Percentiles rank a stretch among this genome's conserved stretches.
Evolutionary conservation across 257 asterid species (phyloP).

Genomic region (Petrea volubilis): DNA sequence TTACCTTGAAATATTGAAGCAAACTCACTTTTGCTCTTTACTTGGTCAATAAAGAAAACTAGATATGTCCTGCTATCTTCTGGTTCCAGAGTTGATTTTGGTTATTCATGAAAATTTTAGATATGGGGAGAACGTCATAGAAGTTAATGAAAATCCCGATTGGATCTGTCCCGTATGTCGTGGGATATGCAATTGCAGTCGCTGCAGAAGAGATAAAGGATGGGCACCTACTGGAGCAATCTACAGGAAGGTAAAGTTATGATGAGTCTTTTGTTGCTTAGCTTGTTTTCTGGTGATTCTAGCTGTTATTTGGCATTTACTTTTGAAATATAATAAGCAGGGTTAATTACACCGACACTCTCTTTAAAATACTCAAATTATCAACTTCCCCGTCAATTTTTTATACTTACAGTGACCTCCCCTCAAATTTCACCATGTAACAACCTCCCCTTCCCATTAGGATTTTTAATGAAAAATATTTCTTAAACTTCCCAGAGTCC

Average conservation of each 20-base stretch:
- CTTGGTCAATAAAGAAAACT: not conserved
- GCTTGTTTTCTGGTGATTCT: not conserved
- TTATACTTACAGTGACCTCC: too few species aligned
- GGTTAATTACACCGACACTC: too few species aligned
- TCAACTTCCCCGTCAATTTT: too few species aligned
- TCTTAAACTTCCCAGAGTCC: too few species aligned
- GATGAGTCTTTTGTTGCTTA: slow-evolving; percentile 8
- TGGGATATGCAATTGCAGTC: slow-evolving; percentile 80
- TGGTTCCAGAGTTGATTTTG: not conserved
- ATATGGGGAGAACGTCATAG: slow-evolving; percentile 70
- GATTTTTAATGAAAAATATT: too few species aligned
- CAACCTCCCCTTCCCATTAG: too few species aligned
- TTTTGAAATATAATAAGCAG: not conserved
- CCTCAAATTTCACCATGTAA: too few species aligned
- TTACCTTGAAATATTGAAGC: not conserved
- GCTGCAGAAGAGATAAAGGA: slow-evolving; percentile 63
- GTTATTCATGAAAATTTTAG: slow-evolving; percentile 31
- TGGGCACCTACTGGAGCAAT: slow-evolving; percentile 63
- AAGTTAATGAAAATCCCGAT: slow-evolving; percentile 50
- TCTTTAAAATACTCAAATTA: too few species aligned
- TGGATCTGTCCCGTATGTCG: slow-evolving; percentile 82
- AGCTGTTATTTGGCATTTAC: not conserved
- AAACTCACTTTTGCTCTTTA: not conserved
- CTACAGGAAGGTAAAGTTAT: slow-evolving; percentile 43
- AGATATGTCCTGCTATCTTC: not conserved